Evolutionary conservation across 2,329 filamentous ascomycete species (phyloP), one percentile per base, ranked within the genome.

Genomic region (Paecilomyces formosus): DNA sequence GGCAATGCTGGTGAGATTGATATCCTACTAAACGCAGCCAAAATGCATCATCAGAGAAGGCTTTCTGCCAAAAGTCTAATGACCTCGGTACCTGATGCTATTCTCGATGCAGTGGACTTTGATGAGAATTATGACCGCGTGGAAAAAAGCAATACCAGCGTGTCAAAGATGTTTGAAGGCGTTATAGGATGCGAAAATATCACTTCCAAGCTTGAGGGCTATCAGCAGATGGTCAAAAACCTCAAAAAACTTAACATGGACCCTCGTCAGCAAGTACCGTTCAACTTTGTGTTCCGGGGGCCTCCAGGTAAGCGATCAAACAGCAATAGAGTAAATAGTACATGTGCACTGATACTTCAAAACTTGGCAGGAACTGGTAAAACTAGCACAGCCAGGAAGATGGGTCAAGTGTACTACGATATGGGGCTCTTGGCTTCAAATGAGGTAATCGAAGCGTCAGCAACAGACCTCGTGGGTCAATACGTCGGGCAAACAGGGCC

Each of bases 1-100:
- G 85, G 89, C 0, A 92, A 93, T 64, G 88, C 84, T 0, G 84
- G 88, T 0, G 88, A 90, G 61, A 82, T 94, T 18, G 88, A 93
- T 53, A 88, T 82, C n/a, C 67, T 90, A 0, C 74, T 90, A 0
- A 78, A 83, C 54, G 68, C 69, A 0, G 82, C 86, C 0, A 88
- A 88, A 61, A 66, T 71, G 3, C 63, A 70, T 1, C 78, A 82
- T 60, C 81, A 84, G 59, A 72, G 76, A 57, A 74, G 82, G 24
- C 58, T 75, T 9, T 35, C 33, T n/a, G n/a, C n/a, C n/a, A n/a
- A n/a, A n/a, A n/a, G n/a, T n/a, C n/a, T n/a, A n/a, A n/a, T n/a
- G n/a, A n/a, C n/a, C n/a, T n/a, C n/a, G n/a, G n/a, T n/a, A n/a
- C n/a, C n/a, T n/a, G n/a, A n/a, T n/a, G n/a, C 21, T 54, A 22